A percentile compares a stretch with the other conserved stretches of the same genome.
Evolutionary conservation across 2,329 filamentous ascomycete species (phyloP).

Genomic region (Laburnicola sp.): DNA sequence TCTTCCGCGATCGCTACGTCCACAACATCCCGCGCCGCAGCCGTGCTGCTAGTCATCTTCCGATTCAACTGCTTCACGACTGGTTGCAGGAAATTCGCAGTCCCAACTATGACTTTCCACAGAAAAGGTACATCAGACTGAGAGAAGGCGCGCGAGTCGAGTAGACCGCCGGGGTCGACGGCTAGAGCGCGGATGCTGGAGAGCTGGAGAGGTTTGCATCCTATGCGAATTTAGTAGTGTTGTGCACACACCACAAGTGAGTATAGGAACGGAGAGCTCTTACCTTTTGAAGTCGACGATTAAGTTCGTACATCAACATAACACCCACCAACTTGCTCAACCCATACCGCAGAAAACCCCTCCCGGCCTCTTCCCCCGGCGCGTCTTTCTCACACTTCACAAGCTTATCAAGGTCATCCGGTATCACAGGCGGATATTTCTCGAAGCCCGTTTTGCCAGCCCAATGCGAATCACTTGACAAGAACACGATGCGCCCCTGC

Average conservation of each 20-base stretch:
- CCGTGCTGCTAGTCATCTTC: slow-evolving; percentile 32
- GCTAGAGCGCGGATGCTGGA: slow-evolving; percentile 34
- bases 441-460: slow-evolving; percentile 45
- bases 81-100: slow-evolving; percentile 33
- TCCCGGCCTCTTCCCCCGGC: slow-evolving; percentile 38
- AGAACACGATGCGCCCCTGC: slow-evolving; percentile 24
- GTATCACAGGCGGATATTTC: slow-evolving; percentile 42
- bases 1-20: slow-evolving; percentile 32
- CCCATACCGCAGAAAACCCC: slow-evolving; percentile 51
- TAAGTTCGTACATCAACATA: slow-evolving; percentile 49
- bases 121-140: slow-evolving; percentile 36
- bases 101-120: slow-evolving; percentile 28
- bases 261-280: neutral
- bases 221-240: too few species aligned
- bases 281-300: slow-evolving; percentile 38
- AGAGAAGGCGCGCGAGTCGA: slow-evolving; percentile 45
- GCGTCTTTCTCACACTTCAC: slow-evolving; percentile 40
- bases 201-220: slow-evolving; percentile 26
- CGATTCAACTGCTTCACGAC: slow-evolving; percentile 33
- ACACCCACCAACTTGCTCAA: slow-evolving; percentile 49
- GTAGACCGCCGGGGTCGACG: slow-evolving; percentile 40
- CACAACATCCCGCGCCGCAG: slow-evolving; percentile 38
- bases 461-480: slow-evolving; percentile 42
- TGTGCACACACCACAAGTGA: too few species aligned
- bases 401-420: slow-evolving; percentile 41